Percentiles rank a stretch among this genome's conserved stretches.
Conservation (phyloP, 495 filamentous ascomycete species). For the Glarea lozoyensis region DNA sequence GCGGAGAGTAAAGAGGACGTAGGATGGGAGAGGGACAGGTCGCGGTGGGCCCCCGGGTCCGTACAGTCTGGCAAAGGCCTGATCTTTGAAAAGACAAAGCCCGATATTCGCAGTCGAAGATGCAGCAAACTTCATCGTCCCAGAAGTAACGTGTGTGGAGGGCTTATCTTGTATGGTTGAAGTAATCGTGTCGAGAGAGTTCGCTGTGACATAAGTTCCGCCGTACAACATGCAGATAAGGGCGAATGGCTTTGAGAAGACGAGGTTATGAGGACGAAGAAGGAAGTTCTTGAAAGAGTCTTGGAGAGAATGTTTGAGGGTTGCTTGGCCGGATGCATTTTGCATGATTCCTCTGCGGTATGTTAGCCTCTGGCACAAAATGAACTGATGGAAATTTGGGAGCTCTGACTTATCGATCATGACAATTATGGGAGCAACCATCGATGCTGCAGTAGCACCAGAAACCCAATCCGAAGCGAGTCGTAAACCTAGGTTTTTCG, state of each 20-base stretch:
- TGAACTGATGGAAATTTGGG: slow-evolving; percentile 2
- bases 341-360: slow-evolving; percentile 76
- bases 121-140: slow-evolving; percentile 73
- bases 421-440: slow-evolving; percentile 81
- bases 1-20: slow-evolving; percentile 70
- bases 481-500: slow-evolving; percentile 56
- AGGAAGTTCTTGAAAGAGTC: slow-evolving; percentile 55
- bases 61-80: slow-evolving; percentile 75
- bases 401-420: slow-evolving; percentile 64
- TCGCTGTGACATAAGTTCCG: slow-evolving; percentile 86
- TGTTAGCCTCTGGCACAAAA: slow-evolving; percentile 16
- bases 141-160: slow-evolving; percentile 53
- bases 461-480: slow-evolving; percentile 64
- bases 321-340: slow-evolving; percentile 75
- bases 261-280: slow-evolving; percentile 55
- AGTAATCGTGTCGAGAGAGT: slow-evolving; percentile 72
- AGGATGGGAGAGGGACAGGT: slow-evolving; percentile 53
- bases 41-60: slow-evolving; percentile 46
- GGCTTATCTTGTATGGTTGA: slow-evolving; percentile 53
- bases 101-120: slow-evolving; percentile 80
- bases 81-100: slow-evolving; percentile 90
- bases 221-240: slow-evolving; percentile 85
- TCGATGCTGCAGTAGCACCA: slow-evolving; percentile 66
- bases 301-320: slow-evolving; percentile 60
- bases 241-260: slow-evolving; percentile 74